Percentiles rank a stretch among this genome's conserved stretches.
phyloP scores from a whole-genome alignment of 75 land plant species.

The Pinus tabuliformis region DNA sequence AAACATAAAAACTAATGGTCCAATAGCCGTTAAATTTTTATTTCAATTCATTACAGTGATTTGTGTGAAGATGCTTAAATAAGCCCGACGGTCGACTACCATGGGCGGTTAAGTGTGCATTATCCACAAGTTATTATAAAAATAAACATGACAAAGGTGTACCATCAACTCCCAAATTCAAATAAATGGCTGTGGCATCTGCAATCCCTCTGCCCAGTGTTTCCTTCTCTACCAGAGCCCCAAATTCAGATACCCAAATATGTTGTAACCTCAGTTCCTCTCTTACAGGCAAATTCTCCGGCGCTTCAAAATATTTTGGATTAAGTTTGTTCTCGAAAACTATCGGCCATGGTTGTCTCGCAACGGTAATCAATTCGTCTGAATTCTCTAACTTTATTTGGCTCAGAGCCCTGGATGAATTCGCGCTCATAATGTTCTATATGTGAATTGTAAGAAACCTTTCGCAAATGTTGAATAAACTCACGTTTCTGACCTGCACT shows the following conservation, averaged over 20 bases:
- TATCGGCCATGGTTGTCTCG: not conserved
- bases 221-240: not conserved
- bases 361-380: not conserved
- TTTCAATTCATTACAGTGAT: no score
- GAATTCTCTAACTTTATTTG: not conserved
- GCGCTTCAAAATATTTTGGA: not conserved
- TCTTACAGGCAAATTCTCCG: not conserved
- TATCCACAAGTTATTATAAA: no score
- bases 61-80: no score
- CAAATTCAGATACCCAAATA: not conserved
- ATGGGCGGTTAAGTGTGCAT: no score
- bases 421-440: not conserved
- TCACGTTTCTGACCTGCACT: not conserved
- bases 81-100: no score
- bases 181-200: not conserved
- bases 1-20: no score
- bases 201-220: not conserved
- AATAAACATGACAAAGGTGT: no score
- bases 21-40: no score
- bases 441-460: not conserved
- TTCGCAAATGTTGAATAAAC: not conserved
- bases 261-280: not conserved
- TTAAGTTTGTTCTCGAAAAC: not conserved
- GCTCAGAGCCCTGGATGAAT: not conserved
- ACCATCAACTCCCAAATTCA: no score